Base-by-base conservation (phyloP, 805 yeast genomes). In the Metschnikowia anglica region DNA sequence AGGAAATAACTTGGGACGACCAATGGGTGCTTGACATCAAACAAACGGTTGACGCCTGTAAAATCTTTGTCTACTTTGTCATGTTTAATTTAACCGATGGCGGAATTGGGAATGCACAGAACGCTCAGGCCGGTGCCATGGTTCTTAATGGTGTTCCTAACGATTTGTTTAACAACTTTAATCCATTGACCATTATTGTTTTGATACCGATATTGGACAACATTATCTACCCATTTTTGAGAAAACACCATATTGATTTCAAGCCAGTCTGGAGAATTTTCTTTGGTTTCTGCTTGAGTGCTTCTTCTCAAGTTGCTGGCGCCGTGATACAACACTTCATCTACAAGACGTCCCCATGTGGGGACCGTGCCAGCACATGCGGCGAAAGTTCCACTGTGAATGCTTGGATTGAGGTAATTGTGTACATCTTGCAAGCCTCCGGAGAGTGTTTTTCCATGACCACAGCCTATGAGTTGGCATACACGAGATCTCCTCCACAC, bases 121-220 rank as follows among this genome's bases (percentile, higher is more conserved):
- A 70, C 44, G 72, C 79, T 3, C 80, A 76, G 58, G 79, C 80
- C 36, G 79, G 77, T 47, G 68, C 77, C 23, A 74, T 77, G 81
- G 58, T 69, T 9, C 63, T 74, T 23, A 61, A 73, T 23, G 78
- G 79, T 35, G 77, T 77, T 51, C 81, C 81, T 46, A 77, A 77
- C 53, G 81, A 77, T 65, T 68, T 77, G 52, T 73, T 76, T 62
- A 70, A 64, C 49, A 76, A 75, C 54, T 75, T 77, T 63, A 77
- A 77, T 52, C 80, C 79, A 34, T 65, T 77, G 46, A 70, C 80
- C 13, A 77, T 77, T 52, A 74, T 77, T 47, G 64, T 76, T 37
- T 61, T 73, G 45, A 68, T 77, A 44, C 82, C 81, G 46, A 62
- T 77, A 37, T 63, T 76, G 53, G 79, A 77, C 53, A 61, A 68